These are phyloP conservation scores for Acacia melanoxylon DNA, from an alignment of 306 rosid genomes.

Conservation along the genomic window DNA sequence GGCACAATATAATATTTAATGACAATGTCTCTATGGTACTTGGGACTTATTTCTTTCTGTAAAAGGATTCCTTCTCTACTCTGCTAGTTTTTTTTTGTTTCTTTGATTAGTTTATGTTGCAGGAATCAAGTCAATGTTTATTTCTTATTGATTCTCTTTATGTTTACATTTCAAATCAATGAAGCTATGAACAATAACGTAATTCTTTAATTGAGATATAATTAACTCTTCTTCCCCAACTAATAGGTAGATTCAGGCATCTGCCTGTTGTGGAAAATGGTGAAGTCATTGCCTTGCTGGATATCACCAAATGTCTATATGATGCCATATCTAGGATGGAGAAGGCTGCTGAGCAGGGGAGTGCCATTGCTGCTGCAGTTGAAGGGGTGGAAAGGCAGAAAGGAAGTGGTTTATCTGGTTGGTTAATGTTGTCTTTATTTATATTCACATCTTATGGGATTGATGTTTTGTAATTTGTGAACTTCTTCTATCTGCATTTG, in stretches of 20 bases:
- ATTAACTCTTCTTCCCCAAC: background rate
- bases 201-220: conserved; percentile 9
- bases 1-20: background rate
- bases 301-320: conserved; percentile 90
- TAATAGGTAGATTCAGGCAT: conserved; percentile 91
- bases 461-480: conserved; percentile 20
- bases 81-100: conserved; percentile 11
- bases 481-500: conserved; percentile 17
- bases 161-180: conserved; percentile 12
- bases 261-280: conserved; percentile 99
- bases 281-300: conserved; percentile 91
- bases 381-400: conserved; percentile 87
- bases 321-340: conserved; percentile 98
- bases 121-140: conserved; percentile 4
- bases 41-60: background rate
- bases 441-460: conserved; percentile 11
- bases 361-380: conserved; percentile 92
- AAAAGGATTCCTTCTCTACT: background rate
- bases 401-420: conserved; percentile 66
- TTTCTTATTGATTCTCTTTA: background rate
- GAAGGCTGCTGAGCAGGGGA: conserved; percentile 92
- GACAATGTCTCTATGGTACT: background rate
- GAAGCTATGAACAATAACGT: background rate
- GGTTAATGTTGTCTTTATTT: conserved; percentile 36
- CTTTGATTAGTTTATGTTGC: conserved; percentile 12